Base-by-base conservation (phyloP, 2,329 filamentous ascomycete genomes). In the Claviceps citrina region DNA sequence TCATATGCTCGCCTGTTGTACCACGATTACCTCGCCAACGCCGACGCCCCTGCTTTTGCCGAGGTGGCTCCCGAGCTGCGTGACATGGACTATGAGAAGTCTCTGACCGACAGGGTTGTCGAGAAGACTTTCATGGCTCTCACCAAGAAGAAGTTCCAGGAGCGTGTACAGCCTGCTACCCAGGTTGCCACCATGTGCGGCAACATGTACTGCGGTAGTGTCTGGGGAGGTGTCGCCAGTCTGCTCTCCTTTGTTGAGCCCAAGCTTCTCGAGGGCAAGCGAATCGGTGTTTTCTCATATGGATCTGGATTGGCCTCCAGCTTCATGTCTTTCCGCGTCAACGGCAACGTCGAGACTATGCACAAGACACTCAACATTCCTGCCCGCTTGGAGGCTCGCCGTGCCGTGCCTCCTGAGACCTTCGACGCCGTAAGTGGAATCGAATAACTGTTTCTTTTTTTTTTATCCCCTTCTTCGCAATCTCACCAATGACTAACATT, bases 111-210 rank as follows among this genome's bases (percentile, higher is more conserved):
- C 68, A 87, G 85, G 70, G 72, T 69, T 39, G 73, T 91, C 30
- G 84, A 91, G 70, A 91, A 89, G 76, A 80, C 79, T 46, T 91
- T 91, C 61, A 84, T 91, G 79, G 69, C 58, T 43, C 69, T 89
- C 51, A 79, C 80, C 60, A 89, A 91, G 76, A 87, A 87, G 72
- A 75, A 74, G 51, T 89, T 84, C 65, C 72, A 76, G 56, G 81
- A 87, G 63, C 79, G 83, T 53, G 79, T 91, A 51, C 68, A 70
- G 57, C 80, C 81, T 39, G 67, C 70, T 53, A 79, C 83, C 57
- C 73, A 85, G 63, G 79, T 85, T 27, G 77, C 84, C 49, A 87
- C 82, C 48, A 73, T 81, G 59, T 84, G 79, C 60, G 76, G 72
- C 49, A 76, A 77, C 68, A 76, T 76, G 72, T 77, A 76, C 67